Evolutionary conservation across 2,329 filamentous ascomycete genomes (phyloP), one percentile per base, ranked within the genome.

Genomic region (Blastomyces silverae): DNA sequence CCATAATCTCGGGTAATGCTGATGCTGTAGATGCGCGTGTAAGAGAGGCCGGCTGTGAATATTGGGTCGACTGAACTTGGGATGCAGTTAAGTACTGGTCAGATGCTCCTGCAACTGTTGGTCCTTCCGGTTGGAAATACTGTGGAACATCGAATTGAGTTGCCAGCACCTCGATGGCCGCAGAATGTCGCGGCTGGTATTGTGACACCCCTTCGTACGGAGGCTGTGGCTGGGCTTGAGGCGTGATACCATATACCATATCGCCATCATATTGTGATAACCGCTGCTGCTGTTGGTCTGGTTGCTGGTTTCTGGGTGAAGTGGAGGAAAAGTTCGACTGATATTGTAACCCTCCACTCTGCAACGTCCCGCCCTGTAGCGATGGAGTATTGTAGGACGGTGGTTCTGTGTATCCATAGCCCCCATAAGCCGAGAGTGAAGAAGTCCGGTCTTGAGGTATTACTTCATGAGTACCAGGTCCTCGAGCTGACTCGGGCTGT

Each of bases 171-270:
- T 91, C 89, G 79, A 94, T 85, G 67, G 84, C 85, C 82, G 89
- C 86, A 79, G 88, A 85, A 74, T 91, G 89, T 80, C 89, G 87
- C 70, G 87, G 81, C 73, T 87, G 84, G 80, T 91, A 95, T 74
- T 88, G 88, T 79, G 87, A 84, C 75, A 87, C 85, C 73, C 86
- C 80, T 77, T 93, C 89, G 80, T 95, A 96, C 70, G 82, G 77
- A 66, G 78, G 88, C 82, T 80, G 85, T 76, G 79, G 80, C 81
- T 78, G 79, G 67, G 80, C 81, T 72, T 86, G 80, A 74, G 87
- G 87, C 73, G 83, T 81, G 72, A 92, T 88, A 79, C 87, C 88
- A 81, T 95, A 95, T 84, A 94, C 88, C 80, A 93, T 86, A 68
- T 85, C 85, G 64, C 85, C 79, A 63, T 87, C 81, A 71, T 86